Evolutionary conservation across 139 green algal genomes (phyloP), one percentile per base, ranked within the genome.

Genomic region (Coelastrella sp.): DNA sequence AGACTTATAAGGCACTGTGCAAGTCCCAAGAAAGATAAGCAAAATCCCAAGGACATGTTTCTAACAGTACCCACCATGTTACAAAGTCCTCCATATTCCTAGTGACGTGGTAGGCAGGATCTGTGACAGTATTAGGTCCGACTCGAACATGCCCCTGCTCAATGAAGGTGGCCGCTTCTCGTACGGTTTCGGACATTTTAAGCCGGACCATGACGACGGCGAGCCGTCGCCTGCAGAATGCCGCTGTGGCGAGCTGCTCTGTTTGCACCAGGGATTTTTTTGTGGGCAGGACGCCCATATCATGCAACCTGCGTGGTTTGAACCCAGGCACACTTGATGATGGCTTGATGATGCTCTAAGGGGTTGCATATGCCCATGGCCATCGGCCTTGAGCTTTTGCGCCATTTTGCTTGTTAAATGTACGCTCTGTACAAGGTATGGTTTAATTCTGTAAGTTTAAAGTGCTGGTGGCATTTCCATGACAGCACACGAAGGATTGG

Each of bases 31-130:
- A 49, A 49, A 49, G 35, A 49, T 49, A 49, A 49, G 35, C 3
- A 1, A 49, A 49, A 3, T 49, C 35, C 35, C 35, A 3, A 49
- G 35, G 35, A 49, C 3, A 49, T 49, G 35, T 49, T 49, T 5
- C 1, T 49, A 49, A 49, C 35, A 49, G 24, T 10, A 76, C 68
- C 24, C 19, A 76, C 98, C 98, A 99, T 0, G 98, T 99, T 63
- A 99, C 96, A 92, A 99, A 99, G 94, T 99, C 98, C 93, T 99
- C 98, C 95, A 99, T 97, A 87, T 85, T 93, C 11, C 96, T 92
- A 0, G 97, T 99, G 14, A 99, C 97, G 75, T 97, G 93, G 89
- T 96, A 99, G 4, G 97, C 97, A 19, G 98, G 98, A 85, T 99
- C 97, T 0, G 95, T 97, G 20, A 99, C 95, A 0, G 96, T 98